Percentiles rank a stretch among this genome's conserved stretches.
Conservation (phyloP, 108 stramenopile species). For the Conticribra weissflogii region DNA sequence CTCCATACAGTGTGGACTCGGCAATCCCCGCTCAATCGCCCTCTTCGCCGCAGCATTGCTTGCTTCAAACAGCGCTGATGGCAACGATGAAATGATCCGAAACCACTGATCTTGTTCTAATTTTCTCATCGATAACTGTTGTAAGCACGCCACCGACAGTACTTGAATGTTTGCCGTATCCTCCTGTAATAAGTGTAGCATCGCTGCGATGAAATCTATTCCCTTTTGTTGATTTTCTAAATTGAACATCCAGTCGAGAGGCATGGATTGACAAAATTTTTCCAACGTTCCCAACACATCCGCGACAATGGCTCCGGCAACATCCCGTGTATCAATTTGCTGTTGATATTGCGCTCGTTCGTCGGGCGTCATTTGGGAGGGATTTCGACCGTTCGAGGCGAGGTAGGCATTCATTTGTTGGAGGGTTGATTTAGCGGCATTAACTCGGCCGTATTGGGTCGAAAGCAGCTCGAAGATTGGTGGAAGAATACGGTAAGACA, state of each 20-base stretch:
- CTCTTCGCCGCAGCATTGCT: conserved; percentile 53
- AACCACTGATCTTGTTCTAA: conserved; percentile 73
- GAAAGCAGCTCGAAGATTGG: conserved; percentile 69
- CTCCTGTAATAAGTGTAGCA: conserved; percentile 80
- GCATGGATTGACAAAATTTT: conserved; percentile 87
- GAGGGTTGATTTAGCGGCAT: conserved; percentile 56
- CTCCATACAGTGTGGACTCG: conserved; percentile 31
- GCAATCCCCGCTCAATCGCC: conserved; percentile 44
- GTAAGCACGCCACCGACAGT: conserved; percentile 66
- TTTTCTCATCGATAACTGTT: conserved; percentile 76
- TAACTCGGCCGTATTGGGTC: conserved; percentile 62
- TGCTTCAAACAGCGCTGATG: conserved; percentile 68
- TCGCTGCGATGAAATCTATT: conserved; percentile 69
- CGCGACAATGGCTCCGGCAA: conserved; percentile 53
- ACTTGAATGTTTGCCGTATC: conserved; percentile 67
- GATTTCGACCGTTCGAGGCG: conserved; percentile 55
- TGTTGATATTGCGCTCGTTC: conserved; percentile 63
- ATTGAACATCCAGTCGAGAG: not conserved
- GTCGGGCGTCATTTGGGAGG: conserved; percentile 71
- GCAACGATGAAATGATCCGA: conserved; percentile 67
- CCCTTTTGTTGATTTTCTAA: conserved; percentile 15
- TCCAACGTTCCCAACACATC: conserved; percentile 72
- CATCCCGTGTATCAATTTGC: conserved; percentile 48
- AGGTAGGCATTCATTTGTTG: conserved; percentile 75
- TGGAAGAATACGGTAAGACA: conserved; percentile 68